Percentiles rank a stretch among this genome's conserved stretches.
Conservation (phyloP, 2,329 filamentous ascomycete genomes). For the Fusarium illudens region DNA sequence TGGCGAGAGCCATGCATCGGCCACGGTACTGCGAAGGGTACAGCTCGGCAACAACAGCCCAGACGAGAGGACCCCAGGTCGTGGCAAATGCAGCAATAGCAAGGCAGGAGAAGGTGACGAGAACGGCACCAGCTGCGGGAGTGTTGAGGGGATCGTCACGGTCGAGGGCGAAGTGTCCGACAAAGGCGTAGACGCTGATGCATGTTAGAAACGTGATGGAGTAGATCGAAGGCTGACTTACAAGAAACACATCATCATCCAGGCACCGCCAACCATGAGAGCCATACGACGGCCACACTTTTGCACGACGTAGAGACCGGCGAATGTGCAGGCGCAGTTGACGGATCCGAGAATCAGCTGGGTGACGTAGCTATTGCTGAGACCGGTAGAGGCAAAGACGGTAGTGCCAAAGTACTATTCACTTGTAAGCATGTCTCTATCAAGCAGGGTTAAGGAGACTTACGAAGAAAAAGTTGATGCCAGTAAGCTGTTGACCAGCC, state of each 20-base stretch:
- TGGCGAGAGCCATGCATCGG: constrained; percentile 64
- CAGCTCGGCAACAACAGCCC: constrained; percentile 71
- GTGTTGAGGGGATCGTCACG: constrained; percentile 53
- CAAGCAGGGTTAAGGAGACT: background rate
- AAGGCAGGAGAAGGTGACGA: constrained; percentile 74
- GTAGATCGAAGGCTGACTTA: constrained; percentile 36
- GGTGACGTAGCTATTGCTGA: constrained; percentile 71
- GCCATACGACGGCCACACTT: constrained; percentile 70
- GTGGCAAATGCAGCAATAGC: constrained; percentile 74
- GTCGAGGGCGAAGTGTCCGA: constrained; percentile 57
- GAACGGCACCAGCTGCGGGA: constrained; percentile 62
- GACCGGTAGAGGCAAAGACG: constrained; percentile 71
- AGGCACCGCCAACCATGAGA: constrained; percentile 69
- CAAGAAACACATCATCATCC: constrained; percentile 65
- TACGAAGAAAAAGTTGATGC: constrained; percentile 65
- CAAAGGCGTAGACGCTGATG: constrained; percentile 56
- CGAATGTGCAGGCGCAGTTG: constrained; percentile 73
- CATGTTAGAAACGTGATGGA: background rate
- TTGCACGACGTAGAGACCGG: constrained; percentile 71
- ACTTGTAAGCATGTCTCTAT: background rate
- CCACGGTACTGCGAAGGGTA: constrained; percentile 67
- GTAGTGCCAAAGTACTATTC: constrained; percentile 67
- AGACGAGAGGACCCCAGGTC: constrained; percentile 75
- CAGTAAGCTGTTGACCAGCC: constrained; percentile 73
- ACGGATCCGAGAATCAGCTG: constrained; percentile 74